A percentile compares a stretch with the other conserved stretches of the same genome.
These are phyloP conservation scores for Entomophthora muscae DNA, from an alignment of 371 early-diverging fungal genomes.

Conservation along the genomic window DNA sequence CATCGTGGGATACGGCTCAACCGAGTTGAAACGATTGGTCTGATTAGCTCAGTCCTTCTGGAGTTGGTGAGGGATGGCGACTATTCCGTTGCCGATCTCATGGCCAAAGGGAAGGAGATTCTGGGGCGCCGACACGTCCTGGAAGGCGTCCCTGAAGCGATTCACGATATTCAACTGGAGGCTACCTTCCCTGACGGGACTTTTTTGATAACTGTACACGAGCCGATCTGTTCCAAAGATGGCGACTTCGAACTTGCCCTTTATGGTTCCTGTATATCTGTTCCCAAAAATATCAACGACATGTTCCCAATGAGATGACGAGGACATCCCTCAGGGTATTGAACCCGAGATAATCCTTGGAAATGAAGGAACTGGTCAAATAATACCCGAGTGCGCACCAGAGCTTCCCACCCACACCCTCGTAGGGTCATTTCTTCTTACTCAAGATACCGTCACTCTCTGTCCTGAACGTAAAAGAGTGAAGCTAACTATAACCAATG, in stretches of 20 bases:
- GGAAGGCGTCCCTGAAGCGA: constrained; percentile 38
- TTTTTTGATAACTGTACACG: constrained; percentile 76
- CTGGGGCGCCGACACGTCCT: constrained; percentile 73
- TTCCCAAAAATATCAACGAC: constrained; percentile 31
- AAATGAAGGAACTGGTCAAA: neutral
- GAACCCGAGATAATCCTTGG: constrained; percentile 14
- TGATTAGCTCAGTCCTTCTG: constrained; percentile 65
- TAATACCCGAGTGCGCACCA: neutral
- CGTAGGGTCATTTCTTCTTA: constrained; percentile 44
- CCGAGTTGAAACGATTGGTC: constrained; percentile 62
- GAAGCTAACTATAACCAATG: constrained; percentile 59
- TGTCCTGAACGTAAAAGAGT: constrained; percentile 46
- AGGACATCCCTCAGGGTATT: constrained; percentile 8
- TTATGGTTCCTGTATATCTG: constrained; percentile 65
- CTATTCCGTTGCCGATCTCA: constrained; percentile 69
- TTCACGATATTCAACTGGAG: constrained; percentile 71
- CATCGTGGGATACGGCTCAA: constrained; percentile 75
- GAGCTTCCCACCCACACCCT: constrained; percentile 17
- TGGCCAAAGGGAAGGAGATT: constrained; percentile 69
- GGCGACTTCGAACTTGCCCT: constrained; percentile 67
- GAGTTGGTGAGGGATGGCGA: constrained; percentile 77
- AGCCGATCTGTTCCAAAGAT: constrained; percentile 61
- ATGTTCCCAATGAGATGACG: constrained; percentile 21
- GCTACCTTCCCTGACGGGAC: constrained; percentile 86
- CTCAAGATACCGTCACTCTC: constrained; percentile 40